A percentile compares a stretch with the other conserved stretches of the same genome.
Conservation (phyloP, 192 early-diverging fungal genomes). For the Haplosporangium gracile region DNA sequence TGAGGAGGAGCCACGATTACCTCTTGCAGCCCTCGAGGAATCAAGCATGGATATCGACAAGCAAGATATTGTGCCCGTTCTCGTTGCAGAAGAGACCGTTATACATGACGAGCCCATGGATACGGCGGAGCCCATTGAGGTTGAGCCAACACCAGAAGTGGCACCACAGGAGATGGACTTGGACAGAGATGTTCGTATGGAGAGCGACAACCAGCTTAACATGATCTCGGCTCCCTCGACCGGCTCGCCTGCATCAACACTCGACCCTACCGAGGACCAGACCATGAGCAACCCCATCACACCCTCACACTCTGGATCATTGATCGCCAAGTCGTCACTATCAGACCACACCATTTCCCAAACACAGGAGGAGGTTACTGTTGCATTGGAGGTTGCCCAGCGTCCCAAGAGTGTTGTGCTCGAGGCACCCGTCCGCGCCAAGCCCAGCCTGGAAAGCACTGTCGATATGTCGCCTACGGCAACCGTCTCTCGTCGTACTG, state of each 20-base stretch:
- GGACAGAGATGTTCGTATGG: conserved; percentile 37
- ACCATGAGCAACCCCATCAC: conserved; percentile 19
- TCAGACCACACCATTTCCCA: conserved; percentile 15
- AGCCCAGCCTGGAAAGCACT: conserved; percentile 32
- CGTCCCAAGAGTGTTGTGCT: conserved; percentile 26
- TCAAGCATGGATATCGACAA: conserved; percentile 52
- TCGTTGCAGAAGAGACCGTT: neutral
- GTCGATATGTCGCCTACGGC: conserved; percentile 46
- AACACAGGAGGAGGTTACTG: conserved; percentile 18
- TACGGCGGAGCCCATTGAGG: conserved; percentile 17
- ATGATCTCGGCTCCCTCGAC: conserved; percentile 38
- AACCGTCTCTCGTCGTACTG: conserved; percentile 40
- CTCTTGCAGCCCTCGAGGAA: conserved; percentile 5
- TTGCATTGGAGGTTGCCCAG: conserved; percentile 11
- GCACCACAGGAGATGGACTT: neutral
- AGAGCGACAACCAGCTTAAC: conserved; percentile 39
- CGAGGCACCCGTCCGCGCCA: conserved; percentile 11
- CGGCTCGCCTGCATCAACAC: conserved; percentile 35
- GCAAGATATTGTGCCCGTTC: conserved; percentile 9
- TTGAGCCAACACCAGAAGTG: conserved; percentile 17
- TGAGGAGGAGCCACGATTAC: conserved; percentile 20
- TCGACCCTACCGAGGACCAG: conserved; percentile 20
- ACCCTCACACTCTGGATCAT: conserved; percentile 28
- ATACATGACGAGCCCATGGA: conserved; percentile 37
- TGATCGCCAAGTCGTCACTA: conserved; percentile 26